Conservation (phyloP, 768 basidiomycete species). For the Pleurotus tuber-regium region DNA sequence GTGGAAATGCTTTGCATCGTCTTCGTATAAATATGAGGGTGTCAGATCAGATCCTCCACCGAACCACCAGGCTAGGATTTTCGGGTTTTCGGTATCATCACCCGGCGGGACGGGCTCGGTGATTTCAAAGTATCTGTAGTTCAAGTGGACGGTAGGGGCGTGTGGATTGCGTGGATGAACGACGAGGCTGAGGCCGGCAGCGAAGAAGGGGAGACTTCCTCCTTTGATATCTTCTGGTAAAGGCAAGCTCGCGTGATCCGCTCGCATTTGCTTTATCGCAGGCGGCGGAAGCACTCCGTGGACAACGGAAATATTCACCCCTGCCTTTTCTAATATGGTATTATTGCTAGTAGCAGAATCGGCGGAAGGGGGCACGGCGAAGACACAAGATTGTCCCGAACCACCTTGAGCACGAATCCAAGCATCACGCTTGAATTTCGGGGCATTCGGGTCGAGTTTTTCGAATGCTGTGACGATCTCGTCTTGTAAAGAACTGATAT, state of each 20-base stretch:
- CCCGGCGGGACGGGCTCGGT: constrained; percentile 53
- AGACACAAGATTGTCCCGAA: constrained; percentile 79
- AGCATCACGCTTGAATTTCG: constrained; percentile 76
- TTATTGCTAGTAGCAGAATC: constrained; percentile 27
- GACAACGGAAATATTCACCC: constrained; percentile 92
- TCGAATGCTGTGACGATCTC: constrained; percentile 79
- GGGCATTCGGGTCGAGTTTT: constrained; percentile 67
- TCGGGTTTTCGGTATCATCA: constrained; percentile 33
- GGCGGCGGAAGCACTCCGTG: constrained; percentile 84
- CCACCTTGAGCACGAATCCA: constrained; percentile 77
- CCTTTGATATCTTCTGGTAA: constrained; percentile 46
- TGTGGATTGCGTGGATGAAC: constrained; percentile 93
- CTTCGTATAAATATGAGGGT: constrained; percentile 86
- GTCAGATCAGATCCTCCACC: constrained; percentile 96
- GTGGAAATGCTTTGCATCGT: constrained; percentile 90
- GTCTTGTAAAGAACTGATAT: constrained; percentile 74
- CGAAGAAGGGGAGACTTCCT: constrained; percentile 84
- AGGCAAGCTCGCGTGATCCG: constrained; percentile 80
- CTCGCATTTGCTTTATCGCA: constrained; percentile 93
- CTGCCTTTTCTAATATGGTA: constrained; percentile 88
- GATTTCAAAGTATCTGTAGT: constrained; percentile 97
- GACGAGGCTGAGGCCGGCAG: constrained; percentile 88
- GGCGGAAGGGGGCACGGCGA: constrained; percentile 46
- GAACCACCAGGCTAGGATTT: constrained; percentile 94
- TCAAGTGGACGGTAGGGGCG: constrained; percentile 91